Evolutionary conservation across 2,329 filamentous ascomycete species (phyloP).

Genomic region (Calonectria honghensis): DNA sequence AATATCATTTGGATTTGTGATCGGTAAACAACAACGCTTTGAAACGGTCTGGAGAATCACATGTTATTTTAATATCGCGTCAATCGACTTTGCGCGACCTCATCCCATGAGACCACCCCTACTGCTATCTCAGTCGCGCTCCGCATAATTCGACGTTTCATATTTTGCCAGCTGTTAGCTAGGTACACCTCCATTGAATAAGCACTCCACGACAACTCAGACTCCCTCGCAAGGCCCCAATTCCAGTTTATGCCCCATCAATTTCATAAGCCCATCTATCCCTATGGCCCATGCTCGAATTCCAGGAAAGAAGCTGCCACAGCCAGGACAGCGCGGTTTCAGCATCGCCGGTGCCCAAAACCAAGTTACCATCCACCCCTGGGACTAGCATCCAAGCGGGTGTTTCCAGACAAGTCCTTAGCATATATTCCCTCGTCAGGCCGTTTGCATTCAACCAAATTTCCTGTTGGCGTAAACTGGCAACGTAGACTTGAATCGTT

Average conservation of each 20-base stretch:
- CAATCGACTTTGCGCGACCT: not conserved
- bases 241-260: not conserved
- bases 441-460: constrained; percentile 59
- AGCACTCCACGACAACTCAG: not conserved
- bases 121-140: not conserved
- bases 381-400: constrained; percentile 30
- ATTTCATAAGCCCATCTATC: not conserved
- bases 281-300: not conserved
- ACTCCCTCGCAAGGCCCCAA: not conserved
- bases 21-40: not conserved
- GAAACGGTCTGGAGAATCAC: not conserved
- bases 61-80: not conserved
- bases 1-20: not conserved
- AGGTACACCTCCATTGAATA: not conserved
- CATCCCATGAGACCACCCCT: not conserved
- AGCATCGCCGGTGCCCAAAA: not conserved
- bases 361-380: constrained; percentile 36
- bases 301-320: not conserved
- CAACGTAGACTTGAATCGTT: constrained; percentile 46
- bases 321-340: not conserved
- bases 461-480: constrained; percentile 47
- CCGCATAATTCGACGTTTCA: not conserved
- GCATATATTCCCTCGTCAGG: constrained; percentile 55
- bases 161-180: no score
- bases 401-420: constrained; percentile 40